Evolutionary conservation across 1,139 yeast genomes (phyloP), one percentile per base, ranked within the genome.

Genomic region (Yamadazyma songkhlaensis): DNA sequence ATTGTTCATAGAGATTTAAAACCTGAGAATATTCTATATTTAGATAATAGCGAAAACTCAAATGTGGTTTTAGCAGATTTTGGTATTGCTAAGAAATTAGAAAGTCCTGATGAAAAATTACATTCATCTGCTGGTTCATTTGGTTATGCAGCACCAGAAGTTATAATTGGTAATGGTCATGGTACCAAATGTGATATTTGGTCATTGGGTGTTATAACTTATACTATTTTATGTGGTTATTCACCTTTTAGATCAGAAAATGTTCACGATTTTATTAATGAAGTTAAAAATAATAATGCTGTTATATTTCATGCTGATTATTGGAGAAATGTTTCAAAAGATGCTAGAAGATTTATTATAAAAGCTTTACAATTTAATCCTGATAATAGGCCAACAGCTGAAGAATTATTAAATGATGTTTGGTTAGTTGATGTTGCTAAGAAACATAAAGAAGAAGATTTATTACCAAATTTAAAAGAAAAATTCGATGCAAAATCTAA

Each of bases 71-170:
- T 89, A 47, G 96, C 96, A 0, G 97, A 89, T 63, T 89, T 89
- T 61, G 97, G 97, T 32, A 88, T 89, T 50, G 96, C 97, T 28
- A 86, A 85, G 57, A 72, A 77, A 44, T 63, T 89, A 48, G 71
- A 72, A 41, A 59, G 69, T 12, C 66, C 76, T 2, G 74, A 79
- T 49, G 90, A 87, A 46, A 73, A 81, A 45, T 69, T 90, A 42
- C 83, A 79, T 21, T 72, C 84, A 21, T 81, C 86, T 34, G 96
- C 96, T 0, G 97, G 97, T 0, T 84, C 95, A 1, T 80, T 88
- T 60, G 96, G 96, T 2, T 89, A 89, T 56, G 96, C 95, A 4
- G 96, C 97, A 0, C 97, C 97, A 0, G 97, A 89, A 57, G 92
- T 89, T 4, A 68, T 89, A 26, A 60, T 75, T 34, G 82, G 86